These are phyloP conservation scores for Heritiera littoralis DNA, from an alignment of 345 rosid species.

Conservation along the genomic window DNA sequence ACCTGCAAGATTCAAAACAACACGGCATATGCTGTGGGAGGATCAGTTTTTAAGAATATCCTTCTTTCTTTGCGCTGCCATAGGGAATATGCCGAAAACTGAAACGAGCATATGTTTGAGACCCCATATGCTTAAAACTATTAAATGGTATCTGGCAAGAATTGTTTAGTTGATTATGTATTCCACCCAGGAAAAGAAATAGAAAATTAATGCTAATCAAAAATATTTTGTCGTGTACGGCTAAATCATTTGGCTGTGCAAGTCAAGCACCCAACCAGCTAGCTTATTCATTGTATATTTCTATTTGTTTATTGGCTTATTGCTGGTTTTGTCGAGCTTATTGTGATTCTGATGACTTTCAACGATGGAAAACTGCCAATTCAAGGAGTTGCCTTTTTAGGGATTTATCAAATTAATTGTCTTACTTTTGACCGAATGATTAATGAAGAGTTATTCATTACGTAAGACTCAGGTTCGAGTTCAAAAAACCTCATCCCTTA, in stretches of 20 bases:
- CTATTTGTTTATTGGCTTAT: background rate
- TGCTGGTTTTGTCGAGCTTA: background rate
- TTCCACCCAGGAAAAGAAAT: background rate
- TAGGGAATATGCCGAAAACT: slow-evolving; percentile 20
- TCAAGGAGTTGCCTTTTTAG: background rate
- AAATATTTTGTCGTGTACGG: slow-evolving; percentile 15
- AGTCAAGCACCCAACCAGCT: background rate
- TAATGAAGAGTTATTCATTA: too few relatives aligned
- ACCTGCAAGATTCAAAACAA: background rate
- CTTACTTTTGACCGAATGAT: too few relatives aligned
- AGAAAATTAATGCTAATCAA: background rate
- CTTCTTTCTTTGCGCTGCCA: background rate
- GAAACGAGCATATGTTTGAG: slow-evolving; percentile 1
- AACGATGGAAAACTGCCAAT: background rate
- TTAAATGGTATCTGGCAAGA: background rate
- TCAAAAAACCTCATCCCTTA: too few relatives aligned
- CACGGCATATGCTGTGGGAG: background rate
- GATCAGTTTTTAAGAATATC: slow-evolving; percentile 14
- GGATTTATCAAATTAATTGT: background rate
- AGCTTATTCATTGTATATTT: background rate
- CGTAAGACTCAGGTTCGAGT: too few relatives aligned
- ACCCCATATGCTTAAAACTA: background rate
- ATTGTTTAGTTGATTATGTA: background rate
- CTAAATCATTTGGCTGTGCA: background rate
- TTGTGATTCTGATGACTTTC: background rate